Conservation (phyloP, 2,329 filamentous ascomycete species). For the Septoria petroselini region DNA sequence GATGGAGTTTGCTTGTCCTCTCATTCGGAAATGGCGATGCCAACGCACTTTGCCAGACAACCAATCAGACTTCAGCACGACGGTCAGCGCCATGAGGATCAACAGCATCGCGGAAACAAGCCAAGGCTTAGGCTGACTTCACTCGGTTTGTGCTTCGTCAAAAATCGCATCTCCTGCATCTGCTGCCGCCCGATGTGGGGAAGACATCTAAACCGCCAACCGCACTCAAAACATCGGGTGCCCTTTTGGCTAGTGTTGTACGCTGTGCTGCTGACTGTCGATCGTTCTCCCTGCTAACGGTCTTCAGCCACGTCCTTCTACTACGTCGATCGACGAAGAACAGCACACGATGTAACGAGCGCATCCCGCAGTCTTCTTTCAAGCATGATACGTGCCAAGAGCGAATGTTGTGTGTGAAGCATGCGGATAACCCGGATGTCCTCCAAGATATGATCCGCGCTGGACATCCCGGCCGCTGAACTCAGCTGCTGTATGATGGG, state of each 20-base stretch:
- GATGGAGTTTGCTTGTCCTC: background rate
- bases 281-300: constrained; percentile 1
- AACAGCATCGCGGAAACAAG: background rate
- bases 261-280: constrained; percentile 4
- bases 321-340: background rate
- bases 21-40: background rate
- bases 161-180: background rate
- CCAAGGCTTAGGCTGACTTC: constrained; percentile 10
- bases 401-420: too few relatives aligned
- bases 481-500: constrained; percentile 4
- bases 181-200: background rate
- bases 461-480: background rate
- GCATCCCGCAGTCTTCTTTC: too few relatives aligned
- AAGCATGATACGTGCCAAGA: background rate
- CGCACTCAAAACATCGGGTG: background rate
- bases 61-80: background rate
- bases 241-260: background rate
- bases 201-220: background rate
- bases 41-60: background rate
- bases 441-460: constrained; percentile 3
- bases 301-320: constrained; percentile 7
- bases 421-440: background rate
- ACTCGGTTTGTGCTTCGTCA: constrained; percentile 3
- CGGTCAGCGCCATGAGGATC: background rate
- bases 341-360: background rate